Base-by-base conservation (phyloP, 1,284 basidiomycete species). In the Tilletia caries region DNA sequence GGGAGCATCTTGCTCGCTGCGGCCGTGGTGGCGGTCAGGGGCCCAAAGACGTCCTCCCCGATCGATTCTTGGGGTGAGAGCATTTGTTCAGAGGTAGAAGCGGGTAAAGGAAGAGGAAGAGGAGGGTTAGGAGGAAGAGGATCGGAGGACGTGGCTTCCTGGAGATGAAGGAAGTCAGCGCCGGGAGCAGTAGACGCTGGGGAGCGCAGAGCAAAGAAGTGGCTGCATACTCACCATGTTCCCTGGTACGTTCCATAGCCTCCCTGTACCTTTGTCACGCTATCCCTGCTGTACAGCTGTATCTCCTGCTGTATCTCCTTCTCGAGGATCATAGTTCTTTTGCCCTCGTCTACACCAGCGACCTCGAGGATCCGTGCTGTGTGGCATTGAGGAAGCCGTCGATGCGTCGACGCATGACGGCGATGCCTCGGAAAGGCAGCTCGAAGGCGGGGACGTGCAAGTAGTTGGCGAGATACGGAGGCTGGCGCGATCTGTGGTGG, bases 171-270 rank as follows among this genome's bases (percentile, higher is more conserved):
- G 23, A 52, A 52, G 50, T 52, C 23, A 8, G 12, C 50, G 6
- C 50, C 50, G 50, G 25, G 37, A 10, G 34, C 64, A 25, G 15
- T 32, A 15, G 64, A 37, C 18, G 64, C 64, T 23, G 78, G 78
- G 41, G 77, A 76, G 18, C 73, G 71, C 37, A 81, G 67, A 3
- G 78, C 73, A 33, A 81, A 68, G 68, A 81, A 81, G 52, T 78
- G 74, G 23, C 23, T 37, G 15, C 20, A 10, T 32, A 67, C 86
- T 82, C 78, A 94, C 95, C 96, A 99, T 65, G 96, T 98, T 71
- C 96, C 96, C 84, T 99, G 96, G 84, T 98, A 99, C 86, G 97
- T 97, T 52, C 96, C 96, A 82, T 98, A 98, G 52, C 96, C 96
- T 64, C 96, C 96, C 84, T 99, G 96, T 13, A 99, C 93, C 84